Evolutionary conservation across 192 early-diverging fungal species (phyloP).

Genomic region (Backusella psychrophila): DNA sequence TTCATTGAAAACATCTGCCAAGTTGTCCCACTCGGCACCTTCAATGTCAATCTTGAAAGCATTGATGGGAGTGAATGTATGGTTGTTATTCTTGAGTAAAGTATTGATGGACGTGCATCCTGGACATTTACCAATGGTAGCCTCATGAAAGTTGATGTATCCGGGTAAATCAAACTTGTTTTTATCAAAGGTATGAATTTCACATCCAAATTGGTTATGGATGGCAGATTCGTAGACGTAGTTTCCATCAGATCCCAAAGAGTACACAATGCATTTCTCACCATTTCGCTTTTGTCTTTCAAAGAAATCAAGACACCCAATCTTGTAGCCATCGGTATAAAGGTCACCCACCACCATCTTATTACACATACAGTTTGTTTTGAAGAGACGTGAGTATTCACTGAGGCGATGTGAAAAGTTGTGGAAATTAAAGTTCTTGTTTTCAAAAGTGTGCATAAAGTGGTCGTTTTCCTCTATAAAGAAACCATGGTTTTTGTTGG

Average conservation of each 20-base stretch:
- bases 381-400: neutral
- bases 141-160: neutral
- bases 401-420: neutral
- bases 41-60: constrained; percentile 5
- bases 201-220: neutral
- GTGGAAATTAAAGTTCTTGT: neutral
- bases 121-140: neutral
- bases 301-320: neutral
- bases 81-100: neutral
- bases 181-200: neutral
- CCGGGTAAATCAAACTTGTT: neutral
- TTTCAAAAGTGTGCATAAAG: neutral
- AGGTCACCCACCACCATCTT: neutral
- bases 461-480: neutral
- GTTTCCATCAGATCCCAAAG: neutral
- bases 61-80: neutral
- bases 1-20: neutral
- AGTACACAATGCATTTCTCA: neutral
- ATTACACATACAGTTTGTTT: constrained; percentile 3
- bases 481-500: neutral
- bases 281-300: neutral
- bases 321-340: neutral
- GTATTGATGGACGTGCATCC: neutral
- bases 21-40: neutral
- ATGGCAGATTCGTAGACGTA: neutral